phyloP scores from a whole-genome alignment of 805 yeast genomes.

The Ogataea methanolica region DNA sequence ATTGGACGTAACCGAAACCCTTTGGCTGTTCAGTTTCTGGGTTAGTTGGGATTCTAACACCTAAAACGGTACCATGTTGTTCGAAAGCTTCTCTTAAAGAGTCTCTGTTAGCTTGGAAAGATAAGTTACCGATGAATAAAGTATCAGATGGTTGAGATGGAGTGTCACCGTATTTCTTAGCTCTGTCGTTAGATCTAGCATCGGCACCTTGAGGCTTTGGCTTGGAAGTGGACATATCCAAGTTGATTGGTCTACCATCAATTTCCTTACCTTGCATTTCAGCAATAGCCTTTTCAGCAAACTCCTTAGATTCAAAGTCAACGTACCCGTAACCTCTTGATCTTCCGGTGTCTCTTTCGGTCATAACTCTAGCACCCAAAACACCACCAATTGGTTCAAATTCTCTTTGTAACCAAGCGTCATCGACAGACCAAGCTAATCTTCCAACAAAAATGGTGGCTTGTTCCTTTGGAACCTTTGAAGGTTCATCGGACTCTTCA shows the following conservation, averaged over 20 bases:
- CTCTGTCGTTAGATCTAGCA: conserved; percentile 66
- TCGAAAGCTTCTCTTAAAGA: conserved; percentile 67
- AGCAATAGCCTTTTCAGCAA: conserved; percentile 81
- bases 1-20: conserved; percentile 98
- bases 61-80: conserved; percentile 74
- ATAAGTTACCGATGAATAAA: conserved; percentile 90
- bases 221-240: conserved; percentile 85
- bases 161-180: conserved; percentile 84
- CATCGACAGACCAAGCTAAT: conserved; percentile 95
- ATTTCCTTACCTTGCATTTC: conserved; percentile 90
- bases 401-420: conserved; percentile 86
- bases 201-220: conserved; percentile 50
- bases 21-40: conserved; percentile 98
- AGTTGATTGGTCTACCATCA: conserved; percentile 94
- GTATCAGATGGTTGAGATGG: conserved; percentile 94
- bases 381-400: conserved; percentile 83
- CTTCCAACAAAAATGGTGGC: conserved; percentile 95
- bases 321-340: conserved; percentile 98
- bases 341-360: conserved; percentile 79
- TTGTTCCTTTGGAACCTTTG: conserved; percentile 63
- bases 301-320: conserved; percentile 73
- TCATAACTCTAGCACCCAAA: conserved; percentile 82
- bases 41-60: conserved; percentile 95
- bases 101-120: conserved; percentile 86
- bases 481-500: conserved; percentile 35